Conservation (phyloP, 164 flowering plant genomes). For the Cinnamomum micranthum region DNA sequence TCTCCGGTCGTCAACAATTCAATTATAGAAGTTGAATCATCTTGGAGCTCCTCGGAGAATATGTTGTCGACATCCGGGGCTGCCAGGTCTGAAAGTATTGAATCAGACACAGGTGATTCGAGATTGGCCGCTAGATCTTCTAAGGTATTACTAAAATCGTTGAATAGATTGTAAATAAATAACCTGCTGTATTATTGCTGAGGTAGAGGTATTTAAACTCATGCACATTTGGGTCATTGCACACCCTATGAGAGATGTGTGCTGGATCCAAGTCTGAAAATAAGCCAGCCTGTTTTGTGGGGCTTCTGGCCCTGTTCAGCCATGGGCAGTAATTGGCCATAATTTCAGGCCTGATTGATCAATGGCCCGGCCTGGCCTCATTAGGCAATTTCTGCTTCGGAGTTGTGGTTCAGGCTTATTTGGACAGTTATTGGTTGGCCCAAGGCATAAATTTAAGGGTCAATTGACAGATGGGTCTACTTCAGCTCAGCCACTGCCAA, state of each 20-base stretch:
- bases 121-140: conserved; percentile 23
- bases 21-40: conserved; percentile 64
- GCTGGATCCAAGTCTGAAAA: neutral
- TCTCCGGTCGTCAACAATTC: conserved; percentile 48
- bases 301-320: neutral
- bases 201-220: neutral
- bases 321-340: neutral
- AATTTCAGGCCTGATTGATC: neutral
- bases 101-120: conserved; percentile 75
- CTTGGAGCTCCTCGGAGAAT: conserved; percentile 61
- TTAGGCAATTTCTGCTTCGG: too few species aligned
- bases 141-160: conserved; percentile 41
- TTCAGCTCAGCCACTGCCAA: too few species aligned
- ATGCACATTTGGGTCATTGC: neutral
- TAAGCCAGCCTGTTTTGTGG: neutral
- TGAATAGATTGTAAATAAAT: neutral
- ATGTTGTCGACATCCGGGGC: conserved; percentile 32
- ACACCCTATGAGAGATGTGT: neutral
- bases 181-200: neutral
- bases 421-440: neutral
- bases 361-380: neutral
- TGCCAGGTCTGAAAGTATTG: conserved; percentile 36
- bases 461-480: too few species aligned
- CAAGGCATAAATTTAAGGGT: too few species aligned
- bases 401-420: neutral